Conservation (phyloP, 768 basidiomycete genomes). For the Lyophyllum atratum region DNA sequence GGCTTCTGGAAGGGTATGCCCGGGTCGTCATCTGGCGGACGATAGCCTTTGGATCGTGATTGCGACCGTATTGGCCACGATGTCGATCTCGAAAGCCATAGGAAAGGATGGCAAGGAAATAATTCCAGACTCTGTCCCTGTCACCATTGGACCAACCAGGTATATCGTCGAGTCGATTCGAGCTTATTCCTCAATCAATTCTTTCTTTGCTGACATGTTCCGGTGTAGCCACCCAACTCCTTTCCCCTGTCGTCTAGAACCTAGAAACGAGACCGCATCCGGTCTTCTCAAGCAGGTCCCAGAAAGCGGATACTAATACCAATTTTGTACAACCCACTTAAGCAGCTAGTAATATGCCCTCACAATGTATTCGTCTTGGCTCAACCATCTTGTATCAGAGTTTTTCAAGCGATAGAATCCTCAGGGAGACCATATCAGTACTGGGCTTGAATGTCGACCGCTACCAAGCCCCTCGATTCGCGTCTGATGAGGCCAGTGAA, state of each 20-base stretch:
- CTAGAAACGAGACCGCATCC: background rate
- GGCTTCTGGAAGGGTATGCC: background rate
- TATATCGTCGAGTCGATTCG: background rate
- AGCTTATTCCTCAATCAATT: background rate
- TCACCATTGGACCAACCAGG: background rate
- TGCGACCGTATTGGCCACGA: background rate
- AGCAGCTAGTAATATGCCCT: too few relatives aligned
- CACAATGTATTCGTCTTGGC: too few relatives aligned
- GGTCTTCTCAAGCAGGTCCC: background rate
- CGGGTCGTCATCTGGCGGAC: background rate
- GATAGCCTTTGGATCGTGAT: background rate
- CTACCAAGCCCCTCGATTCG: too few relatives aligned
- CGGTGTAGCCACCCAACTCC: background rate
- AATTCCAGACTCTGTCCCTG: background rate
- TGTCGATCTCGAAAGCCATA: slow-evolving; percentile 1
- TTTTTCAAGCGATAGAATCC: too few relatives aligned
- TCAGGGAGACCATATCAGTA: too few relatives aligned
- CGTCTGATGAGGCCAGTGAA: too few relatives aligned
- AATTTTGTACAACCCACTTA: too few relatives aligned
- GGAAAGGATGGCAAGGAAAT: slow-evolving; percentile 6
- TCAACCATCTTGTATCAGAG: too few relatives aligned
- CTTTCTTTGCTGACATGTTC: too few relatives aligned
- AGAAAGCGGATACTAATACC: too few relatives aligned
- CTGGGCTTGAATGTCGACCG: too few relatives aligned
- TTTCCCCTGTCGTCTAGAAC: background rate